Percentiles rank a stretch among this genome's conserved stretches.
Evolutionary conservation across 371 early-diverging fungal genomes (phyloP).

Genomic region (Nematocida ausubeli): DNA sequence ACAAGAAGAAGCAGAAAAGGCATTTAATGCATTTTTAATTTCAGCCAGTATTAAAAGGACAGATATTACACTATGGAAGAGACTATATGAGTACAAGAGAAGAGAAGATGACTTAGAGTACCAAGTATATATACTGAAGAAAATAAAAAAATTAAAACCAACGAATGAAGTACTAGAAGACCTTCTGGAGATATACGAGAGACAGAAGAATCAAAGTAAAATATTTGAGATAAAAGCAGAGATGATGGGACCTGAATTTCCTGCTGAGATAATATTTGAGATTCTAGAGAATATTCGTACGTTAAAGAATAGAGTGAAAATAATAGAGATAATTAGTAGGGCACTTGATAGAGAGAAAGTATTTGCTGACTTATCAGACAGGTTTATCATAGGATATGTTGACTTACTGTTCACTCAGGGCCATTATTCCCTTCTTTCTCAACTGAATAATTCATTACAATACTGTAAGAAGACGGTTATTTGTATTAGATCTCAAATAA

Average conservation of each 20-base stretch:
- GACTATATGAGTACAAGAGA: constrained; percentile 68
- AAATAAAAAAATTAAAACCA: constrained; percentile 54
- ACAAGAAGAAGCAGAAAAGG: constrained; percentile 72
- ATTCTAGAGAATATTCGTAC: constrained; percentile 44
- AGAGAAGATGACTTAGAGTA: constrained; percentile 55
- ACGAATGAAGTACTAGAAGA: constrained; percentile 54
- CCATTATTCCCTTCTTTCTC: constrained; percentile 2
- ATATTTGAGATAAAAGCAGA: constrained; percentile 61
- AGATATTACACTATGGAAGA: constrained; percentile 77
- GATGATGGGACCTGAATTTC: constrained; percentile 36
- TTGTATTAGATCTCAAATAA: constrained; percentile 22
- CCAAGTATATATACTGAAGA: constrained; percentile 63
- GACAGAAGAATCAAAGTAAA: constrained; percentile 42
- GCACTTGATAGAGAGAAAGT: constrained; percentile 24
- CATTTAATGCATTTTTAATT: constrained; percentile 75
- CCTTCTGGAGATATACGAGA: constrained; percentile 50
- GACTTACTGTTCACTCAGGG: constrained; percentile 36
- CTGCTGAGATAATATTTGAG: constrained; percentile 30
- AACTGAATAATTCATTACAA: constrained; percentile 25
- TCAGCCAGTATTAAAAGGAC: constrained; percentile 79
- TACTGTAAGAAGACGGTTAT: constrained; percentile 4
- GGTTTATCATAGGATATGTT: constrained; percentile 37
- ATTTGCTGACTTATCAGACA: neutral
- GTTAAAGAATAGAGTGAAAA: constrained; percentile 32
- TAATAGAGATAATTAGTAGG: constrained; percentile 7